phyloP scores from a whole-genome alignment of 352 stramenopile genomes.

The Phytophthora meadii region DNA sequence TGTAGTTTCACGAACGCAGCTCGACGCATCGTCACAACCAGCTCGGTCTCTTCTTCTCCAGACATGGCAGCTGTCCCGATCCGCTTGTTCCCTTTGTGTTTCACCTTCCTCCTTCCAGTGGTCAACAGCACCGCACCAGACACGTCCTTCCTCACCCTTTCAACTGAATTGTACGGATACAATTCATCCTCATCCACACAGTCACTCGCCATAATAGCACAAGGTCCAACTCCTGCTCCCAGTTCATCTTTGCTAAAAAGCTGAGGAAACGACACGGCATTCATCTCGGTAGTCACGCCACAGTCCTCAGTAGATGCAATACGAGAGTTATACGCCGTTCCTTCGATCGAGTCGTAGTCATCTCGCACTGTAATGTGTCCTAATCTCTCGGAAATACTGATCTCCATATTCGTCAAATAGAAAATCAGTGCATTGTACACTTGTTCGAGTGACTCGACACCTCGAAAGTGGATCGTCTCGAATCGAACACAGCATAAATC shows the following conservation, averaged over 20 bases:
- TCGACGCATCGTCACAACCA: conserved; percentile 39
- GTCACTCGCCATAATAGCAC: conserved; percentile 32
- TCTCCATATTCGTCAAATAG: conserved; percentile 53
- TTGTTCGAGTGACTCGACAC: conserved; percentile 38
- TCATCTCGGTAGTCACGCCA: conserved; percentile 41
- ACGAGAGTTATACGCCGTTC: conserved; percentile 34
- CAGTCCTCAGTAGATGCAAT: conserved; percentile 31
- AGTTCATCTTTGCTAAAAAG: conserved; percentile 34
- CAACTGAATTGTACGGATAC: conserved; percentile 41
- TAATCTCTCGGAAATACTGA: conserved; percentile 46
- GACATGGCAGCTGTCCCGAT: not conserved
- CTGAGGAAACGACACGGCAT: conserved; percentile 36
- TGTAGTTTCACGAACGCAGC: conserved; percentile 40
- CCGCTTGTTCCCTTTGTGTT: conserved; percentile 10
- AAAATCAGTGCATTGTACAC: conserved; percentile 50
- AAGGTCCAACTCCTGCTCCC: conserved; percentile 8
- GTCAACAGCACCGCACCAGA: conserved; percentile 32
- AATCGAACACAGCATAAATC: conserved; percentile 41
- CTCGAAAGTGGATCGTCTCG: conserved; percentile 43
- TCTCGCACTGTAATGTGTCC: conserved; percentile 50
- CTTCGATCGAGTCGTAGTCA: conserved; percentile 45
- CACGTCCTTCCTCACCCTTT: conserved; percentile 46
- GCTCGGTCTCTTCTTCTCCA: conserved; percentile 26
- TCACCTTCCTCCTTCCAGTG: conserved; percentile 14
- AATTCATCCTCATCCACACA: conserved; percentile 49